Base-by-base conservation (phyloP, 495 filamentous ascomycete genomes). In the Tetracladium marchalianum region DNA sequence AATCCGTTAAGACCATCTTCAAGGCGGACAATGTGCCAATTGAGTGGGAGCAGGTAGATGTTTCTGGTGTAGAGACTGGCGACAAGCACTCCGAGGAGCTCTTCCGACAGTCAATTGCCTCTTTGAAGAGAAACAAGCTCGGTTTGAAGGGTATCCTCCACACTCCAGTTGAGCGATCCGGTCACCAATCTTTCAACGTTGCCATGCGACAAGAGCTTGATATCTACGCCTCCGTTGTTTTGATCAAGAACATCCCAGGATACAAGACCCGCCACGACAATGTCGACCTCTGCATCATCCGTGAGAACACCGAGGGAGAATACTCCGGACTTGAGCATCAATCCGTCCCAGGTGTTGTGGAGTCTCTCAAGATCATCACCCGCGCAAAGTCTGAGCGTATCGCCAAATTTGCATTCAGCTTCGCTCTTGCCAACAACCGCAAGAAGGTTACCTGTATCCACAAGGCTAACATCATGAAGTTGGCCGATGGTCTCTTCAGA, bases 401-500 rank as follows among this genome's bases (percentile, higher is more conserved):
- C 58, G 86, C 89, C 66, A 95, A 96, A 66, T 98, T 98, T 59
- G 92, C 93, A 40, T 95, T 97, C 69, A 81, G 83, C 67, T 98
- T 97, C 63, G 92, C 92, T 12, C 82, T 95, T 37, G 92, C 93
- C 58, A 98, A 97, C 73, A 88, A 94, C 80, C 77, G 93, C 59
- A 87, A 92, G 75, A 97, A 95, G 80, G 87, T 97, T 22, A 97
- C 90, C 52, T 95, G 89, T 68, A 95, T 98, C 59, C 93, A 98
- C 78, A 98, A 98, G 75, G 93, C 92, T 62, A 98, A 97, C 74
- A 98, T 98, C 72, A 98, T 98, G 92, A 97, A 98, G 77, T 75
- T 98, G 42, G 90, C 90, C 67, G 92, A 97, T 60, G 92, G 92
- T 70, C 82, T 98, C 49, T 98, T 98, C 82, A 84, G 92, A 61